These are phyloP conservation scores for Physocladia obscura DNA, from an alignment of 192 early-diverging fungal genomes.

Conservation along the genomic window DNA sequence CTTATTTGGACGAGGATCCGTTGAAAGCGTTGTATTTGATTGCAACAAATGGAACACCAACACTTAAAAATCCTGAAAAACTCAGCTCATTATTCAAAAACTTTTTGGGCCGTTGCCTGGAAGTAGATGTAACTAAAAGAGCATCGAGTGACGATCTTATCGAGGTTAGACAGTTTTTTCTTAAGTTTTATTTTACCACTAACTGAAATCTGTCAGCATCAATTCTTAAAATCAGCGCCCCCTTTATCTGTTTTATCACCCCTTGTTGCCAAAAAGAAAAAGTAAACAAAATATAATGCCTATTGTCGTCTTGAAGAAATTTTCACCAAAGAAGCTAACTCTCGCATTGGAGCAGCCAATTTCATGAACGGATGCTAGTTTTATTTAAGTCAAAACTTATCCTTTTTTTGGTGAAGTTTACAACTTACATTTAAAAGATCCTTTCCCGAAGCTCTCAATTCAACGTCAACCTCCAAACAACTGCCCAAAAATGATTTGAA, in stretches of 20 bases:
- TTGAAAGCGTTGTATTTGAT: slow-evolving; percentile 65
- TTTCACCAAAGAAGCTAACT: slow-evolving; percentile 69
- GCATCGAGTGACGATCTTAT: slow-evolving; percentile 79
- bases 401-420: slow-evolving; percentile 30
- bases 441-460: slow-evolving; percentile 72
- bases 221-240: slow-evolving; percentile 80
- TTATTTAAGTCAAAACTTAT: neutral
- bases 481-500: slow-evolving; percentile 89
- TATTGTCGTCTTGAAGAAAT: neutral
- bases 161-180: slow-evolving; percentile 41
- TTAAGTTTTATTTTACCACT: neutral
- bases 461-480: slow-evolving; percentile 88
- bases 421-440: slow-evolving; percentile 70
- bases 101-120: slow-evolving; percentile 88
- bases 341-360: slow-evolving; percentile 71
- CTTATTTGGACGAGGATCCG: slow-evolving; percentile 93
- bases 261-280: slow-evolving; percentile 59
- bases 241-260: slow-evolving; percentile 74
- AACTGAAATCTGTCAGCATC: slow-evolving; percentile 57
- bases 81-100: slow-evolving; percentile 81
- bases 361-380: slow-evolving; percentile 70
- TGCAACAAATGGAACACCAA: slow-evolving; percentile 92
- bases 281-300: too few relatives aligned
- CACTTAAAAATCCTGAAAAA: slow-evolving; percentile 83
- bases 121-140: slow-evolving; percentile 85